Percentiles rank a stretch among this genome's conserved stretches.
These are phyloP conservation scores for Gnaphalium uliginosum DNA, from an alignment of 129 eudicot species.

Conservation along the genomic window DNA sequence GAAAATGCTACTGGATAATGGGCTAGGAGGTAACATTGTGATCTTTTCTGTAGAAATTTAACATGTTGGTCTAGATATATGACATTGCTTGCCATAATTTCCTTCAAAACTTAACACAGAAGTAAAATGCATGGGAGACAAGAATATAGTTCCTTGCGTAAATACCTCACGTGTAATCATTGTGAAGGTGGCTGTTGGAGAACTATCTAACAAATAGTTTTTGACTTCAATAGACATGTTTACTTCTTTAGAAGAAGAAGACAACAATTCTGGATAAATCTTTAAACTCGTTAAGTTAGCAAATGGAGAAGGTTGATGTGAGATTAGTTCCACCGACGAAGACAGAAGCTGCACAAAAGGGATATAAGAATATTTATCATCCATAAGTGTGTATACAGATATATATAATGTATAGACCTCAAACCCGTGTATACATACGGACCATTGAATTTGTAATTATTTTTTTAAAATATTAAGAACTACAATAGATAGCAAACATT, in stretches of 20 bases:
- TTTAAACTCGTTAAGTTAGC: background rate
- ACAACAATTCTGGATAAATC: background rate
- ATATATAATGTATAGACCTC: too few relatives aligned
- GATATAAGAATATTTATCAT: background rate
- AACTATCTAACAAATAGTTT: constrained; percentile 10
- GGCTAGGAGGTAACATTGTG: background rate
- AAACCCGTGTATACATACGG: too few relatives aligned
- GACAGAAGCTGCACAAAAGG: background rate
- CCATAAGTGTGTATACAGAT: background rate
- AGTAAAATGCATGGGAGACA: background rate
- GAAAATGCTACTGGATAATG: background rate
- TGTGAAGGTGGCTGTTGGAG: constrained; percentile 12
- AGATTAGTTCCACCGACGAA: background rate
- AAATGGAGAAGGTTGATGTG: constrained; percentile 6
- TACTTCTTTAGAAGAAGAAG: background rate
- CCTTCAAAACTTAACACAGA: background rate
- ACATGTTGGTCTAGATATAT: background rate
- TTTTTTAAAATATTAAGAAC: too few relatives aligned
- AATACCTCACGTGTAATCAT: constrained; percentile 15
- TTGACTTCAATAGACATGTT: constrained; percentile 7
- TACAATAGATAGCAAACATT: too few relatives aligned
- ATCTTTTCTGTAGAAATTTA: background rate
- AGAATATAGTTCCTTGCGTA: background rate
- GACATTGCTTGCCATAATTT: too few relatives aligned
- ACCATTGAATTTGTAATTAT: too few relatives aligned